A percentile compares a stretch with the other conserved stretches of the same genome.
Evolutionary conservation across 306 rosid genomes (phyloP).

Genomic region (Lablab purpureus): DNA sequence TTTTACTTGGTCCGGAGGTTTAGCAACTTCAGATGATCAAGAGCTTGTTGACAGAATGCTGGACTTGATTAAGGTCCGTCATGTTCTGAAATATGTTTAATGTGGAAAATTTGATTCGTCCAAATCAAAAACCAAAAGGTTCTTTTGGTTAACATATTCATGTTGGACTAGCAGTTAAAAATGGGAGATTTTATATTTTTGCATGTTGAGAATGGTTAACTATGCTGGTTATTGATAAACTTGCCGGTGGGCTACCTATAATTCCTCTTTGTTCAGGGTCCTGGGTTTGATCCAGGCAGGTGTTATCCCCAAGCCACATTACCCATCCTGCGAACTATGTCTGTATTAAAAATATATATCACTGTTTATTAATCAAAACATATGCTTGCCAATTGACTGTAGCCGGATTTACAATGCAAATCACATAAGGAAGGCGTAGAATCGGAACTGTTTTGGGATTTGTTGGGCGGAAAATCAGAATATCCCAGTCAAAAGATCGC

Average conservation of each 20-base stretch:
- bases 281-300: constrained; percentile 30
- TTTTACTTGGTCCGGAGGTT: constrained; percentile 88
- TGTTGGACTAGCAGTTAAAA: constrained; percentile 34
- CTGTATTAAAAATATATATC: constrained; percentile 15
- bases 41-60: constrained; percentile 90
- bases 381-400: constrained; percentile 59
- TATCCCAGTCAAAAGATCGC: constrained; percentile 81
- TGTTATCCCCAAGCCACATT: constrained; percentile 34
- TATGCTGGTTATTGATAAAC: constrained; percentile 34
- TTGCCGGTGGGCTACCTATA: constrained; percentile 24
- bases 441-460: constrained; percentile 91
- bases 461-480: constrained; percentile 86
- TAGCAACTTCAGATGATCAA: constrained; percentile 73
- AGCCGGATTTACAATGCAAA: constrained; percentile 89
- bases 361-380: constrained; percentile 40
- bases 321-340: constrained; percentile 2
- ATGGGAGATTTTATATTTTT: not conserved
- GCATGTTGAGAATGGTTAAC: constrained; percentile 27
- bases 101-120: constrained; percentile 26
- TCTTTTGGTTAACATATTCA: constrained; percentile 33
- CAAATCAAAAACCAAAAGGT: constrained; percentile 9
- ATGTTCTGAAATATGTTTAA: constrained; percentile 29
- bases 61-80: constrained; percentile 88
- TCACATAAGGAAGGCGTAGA: constrained; percentile 87
- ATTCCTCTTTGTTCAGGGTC: constrained; percentile 33